Conservation (phyloP, 352 stramenopile genomes). For the Plasmopara muralis region DNA sequence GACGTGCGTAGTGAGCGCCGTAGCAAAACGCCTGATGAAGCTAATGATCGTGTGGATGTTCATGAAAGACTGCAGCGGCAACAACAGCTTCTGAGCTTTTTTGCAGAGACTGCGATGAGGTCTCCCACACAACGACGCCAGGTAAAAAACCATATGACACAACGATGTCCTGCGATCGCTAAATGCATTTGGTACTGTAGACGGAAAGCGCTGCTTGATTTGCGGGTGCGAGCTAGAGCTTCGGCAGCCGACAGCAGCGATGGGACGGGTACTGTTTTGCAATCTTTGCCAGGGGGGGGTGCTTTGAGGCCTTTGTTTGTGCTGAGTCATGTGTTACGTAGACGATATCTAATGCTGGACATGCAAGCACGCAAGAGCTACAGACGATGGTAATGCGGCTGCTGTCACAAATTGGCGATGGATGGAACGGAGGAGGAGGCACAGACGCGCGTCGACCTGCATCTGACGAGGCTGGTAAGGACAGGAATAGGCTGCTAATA, state of each 20-base stretch:
- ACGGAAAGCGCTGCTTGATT: slow-evolving; percentile 56
- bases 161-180: background rate
- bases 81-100: slow-evolving; percentile 26
- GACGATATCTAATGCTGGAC: background rate
- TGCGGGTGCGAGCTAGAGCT: slow-evolving; percentile 53
- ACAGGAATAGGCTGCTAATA: background rate
- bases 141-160: slow-evolving; percentile 19
- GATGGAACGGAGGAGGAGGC: slow-evolving; percentile 27
- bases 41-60: background rate
- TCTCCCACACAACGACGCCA: slow-evolving; percentile 37
- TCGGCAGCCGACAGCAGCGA: slow-evolving; percentile 3
- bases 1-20: slow-evolving; percentile 8
- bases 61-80: background rate
- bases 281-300: background rate
- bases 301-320: background rate
- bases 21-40: background rate
- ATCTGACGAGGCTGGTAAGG: slow-evolving; percentile 42
- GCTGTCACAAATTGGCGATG: slow-evolving; percentile 23
- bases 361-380: slow-evolving; percentile 31
- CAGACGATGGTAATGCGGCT: slow-evolving; percentile 40
- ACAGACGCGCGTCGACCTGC: slow-evolving; percentile 33
- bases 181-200: slow-evolving; percentile 13
- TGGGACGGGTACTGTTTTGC: slow-evolving; percentile 8
- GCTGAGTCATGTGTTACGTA: slow-evolving; percentile 3
- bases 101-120: slow-evolving; percentile 61